Evolutionary conservation across 257 asterid species (phyloP).

Genomic region (Scutellaria barbata): DNA sequence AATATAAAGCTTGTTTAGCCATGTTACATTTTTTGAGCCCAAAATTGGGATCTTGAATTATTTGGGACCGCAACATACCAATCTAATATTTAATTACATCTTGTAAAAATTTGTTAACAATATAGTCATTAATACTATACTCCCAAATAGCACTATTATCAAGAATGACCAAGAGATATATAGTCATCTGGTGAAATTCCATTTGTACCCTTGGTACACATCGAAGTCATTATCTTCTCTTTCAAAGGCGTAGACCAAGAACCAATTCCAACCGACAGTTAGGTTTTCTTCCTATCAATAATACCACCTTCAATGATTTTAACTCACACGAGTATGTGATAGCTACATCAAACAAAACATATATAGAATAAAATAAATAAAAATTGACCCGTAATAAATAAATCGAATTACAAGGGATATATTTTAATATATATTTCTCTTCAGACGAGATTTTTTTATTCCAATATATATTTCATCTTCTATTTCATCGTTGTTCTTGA

Average conservation of each 20-base stretch:
- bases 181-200: neutral
- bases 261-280: conserved; percentile 46
- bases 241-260: conserved; percentile 28
- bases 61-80: neutral
- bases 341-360: conserved; percentile 22
- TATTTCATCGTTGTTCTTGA: neutral
- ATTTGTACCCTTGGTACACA: conserved; percentile 27
- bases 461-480: neutral
- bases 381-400: neutral
- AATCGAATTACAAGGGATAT: neutral
- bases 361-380: neutral
- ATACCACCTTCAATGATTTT: conserved; percentile 26
- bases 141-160: neutral
- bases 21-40: conserved; percentile 31
- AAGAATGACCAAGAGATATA: neutral
- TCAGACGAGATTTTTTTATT: neutral
- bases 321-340: conserved; percentile 32
- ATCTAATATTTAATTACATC: neutral
- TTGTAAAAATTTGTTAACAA: neutral
- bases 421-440: conserved; percentile 10
- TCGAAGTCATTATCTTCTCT: conserved; percentile 32
- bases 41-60: conserved; percentile 10
- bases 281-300: conserved; percentile 39
- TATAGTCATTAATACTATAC: neutral
- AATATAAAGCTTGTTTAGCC: conserved; percentile 35